A percentile compares a stretch with the other conserved stretches of the same genome.
Conservation (phyloP, 1,284 basidiomycete species). For the Trametes versicolor region DNA sequence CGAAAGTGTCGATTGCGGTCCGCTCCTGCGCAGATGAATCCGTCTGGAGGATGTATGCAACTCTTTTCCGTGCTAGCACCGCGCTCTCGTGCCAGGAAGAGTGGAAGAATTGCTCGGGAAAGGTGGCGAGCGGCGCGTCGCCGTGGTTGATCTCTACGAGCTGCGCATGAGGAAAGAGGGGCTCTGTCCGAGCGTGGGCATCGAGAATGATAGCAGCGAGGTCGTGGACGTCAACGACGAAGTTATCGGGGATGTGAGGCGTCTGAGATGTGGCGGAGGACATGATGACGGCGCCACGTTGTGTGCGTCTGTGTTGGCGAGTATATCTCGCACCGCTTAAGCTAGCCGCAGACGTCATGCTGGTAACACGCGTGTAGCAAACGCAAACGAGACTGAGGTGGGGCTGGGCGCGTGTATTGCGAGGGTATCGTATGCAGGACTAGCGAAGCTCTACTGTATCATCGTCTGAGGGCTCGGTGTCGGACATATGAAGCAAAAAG, state of each 20-base stretch:
- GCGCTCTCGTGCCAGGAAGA: constrained; percentile 23
- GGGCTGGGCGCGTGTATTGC: too few species aligned
- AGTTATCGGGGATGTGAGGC: constrained; percentile 13
- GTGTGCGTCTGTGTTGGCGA: constrained; percentile 16
- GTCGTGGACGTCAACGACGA: constrained; percentile 39
- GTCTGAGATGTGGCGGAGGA: background rate
- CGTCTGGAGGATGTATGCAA: constrained; percentile 34
- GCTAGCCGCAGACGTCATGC: background rate
- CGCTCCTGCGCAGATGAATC: constrained; percentile 14
- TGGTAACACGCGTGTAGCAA: background rate
- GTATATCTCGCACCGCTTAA: constrained; percentile 8
- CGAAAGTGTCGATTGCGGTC: constrained; percentile 30
- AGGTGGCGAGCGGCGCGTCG: constrained; percentile 21
- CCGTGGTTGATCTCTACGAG: constrained; percentile 35
- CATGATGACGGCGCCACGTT: constrained; percentile 6
- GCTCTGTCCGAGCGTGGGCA: constrained; percentile 27
- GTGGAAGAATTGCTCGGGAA: constrained; percentile 30
- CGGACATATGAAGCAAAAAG: background rate
- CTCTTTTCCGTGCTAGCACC: constrained; percentile 14
- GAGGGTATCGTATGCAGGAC: too few species aligned
- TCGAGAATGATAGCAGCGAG: constrained; percentile 35
- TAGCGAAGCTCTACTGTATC: too few species aligned
- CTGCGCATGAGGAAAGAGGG: constrained; percentile 30
- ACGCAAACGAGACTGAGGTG: background rate
- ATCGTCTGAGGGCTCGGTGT: too few species aligned